Conservation (phyloP, 208 protist genomes). For the Crithidia brevicula region DNA sequence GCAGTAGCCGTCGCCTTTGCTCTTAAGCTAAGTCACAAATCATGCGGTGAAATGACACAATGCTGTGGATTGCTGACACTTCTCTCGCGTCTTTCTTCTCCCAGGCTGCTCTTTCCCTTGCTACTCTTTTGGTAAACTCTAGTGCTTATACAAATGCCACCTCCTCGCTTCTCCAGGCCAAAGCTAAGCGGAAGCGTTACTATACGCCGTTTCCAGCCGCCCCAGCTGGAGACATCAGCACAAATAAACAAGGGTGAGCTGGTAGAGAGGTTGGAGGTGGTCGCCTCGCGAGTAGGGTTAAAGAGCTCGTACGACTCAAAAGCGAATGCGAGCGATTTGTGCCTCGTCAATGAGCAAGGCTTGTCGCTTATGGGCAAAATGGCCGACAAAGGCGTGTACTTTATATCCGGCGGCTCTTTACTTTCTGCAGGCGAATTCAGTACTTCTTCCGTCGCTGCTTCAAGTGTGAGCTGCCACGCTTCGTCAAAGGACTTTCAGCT, state of each 20-base stretch:
- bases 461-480: background rate
- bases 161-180: constrained; percentile 29
- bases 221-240: constrained; percentile 53
- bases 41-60: too few species aligned
- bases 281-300: constrained; percentile 55
- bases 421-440: background rate
- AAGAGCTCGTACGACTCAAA: constrained; percentile 3
- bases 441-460: background rate
- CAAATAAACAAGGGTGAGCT: constrained; percentile 61
- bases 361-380: constrained; percentile 62
- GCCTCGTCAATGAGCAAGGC: constrained; percentile 63
- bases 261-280: constrained; percentile 42
- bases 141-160: too few species aligned
- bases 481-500: background rate
- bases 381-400: constrained; percentile 51
- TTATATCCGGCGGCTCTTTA: constrained; percentile 52
- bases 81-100: too few species aligned
- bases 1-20: too few species aligned
- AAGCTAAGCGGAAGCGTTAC: constrained; percentile 59
- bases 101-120: too few species aligned
- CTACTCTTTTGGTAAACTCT: too few species aligned
- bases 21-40: too few species aligned
- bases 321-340: constrained; percentile 10
- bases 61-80: too few species aligned
- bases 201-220: constrained; percentile 48